phyloP scores from a whole-genome alignment of 257 asterid species.

The Perilla frutescens region DNA sequence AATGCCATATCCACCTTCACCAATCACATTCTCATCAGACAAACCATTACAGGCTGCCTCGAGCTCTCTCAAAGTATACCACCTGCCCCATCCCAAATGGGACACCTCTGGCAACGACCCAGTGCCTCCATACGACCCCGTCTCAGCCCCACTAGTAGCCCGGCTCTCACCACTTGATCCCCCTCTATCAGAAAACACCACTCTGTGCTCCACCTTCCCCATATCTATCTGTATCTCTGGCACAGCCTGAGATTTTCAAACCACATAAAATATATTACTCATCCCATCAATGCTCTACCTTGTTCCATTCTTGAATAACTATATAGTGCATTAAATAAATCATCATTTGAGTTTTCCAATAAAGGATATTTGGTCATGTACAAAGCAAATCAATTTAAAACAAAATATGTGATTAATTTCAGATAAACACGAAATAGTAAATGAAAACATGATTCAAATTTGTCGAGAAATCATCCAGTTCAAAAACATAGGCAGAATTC shows the following conservation, averaged over 20 bases:
- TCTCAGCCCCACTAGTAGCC: conserved; percentile 86
- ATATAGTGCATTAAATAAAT: not conserved
- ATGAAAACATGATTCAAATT: not conserved
- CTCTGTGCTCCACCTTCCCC: conserved; percentile 96
- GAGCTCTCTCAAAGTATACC: conserved; percentile 97
- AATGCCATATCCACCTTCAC: conserved; percentile 97
- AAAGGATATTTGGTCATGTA: not conserved
- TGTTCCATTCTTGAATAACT: not conserved
- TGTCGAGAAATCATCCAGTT: not conserved
- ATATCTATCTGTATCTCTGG: conserved; percentile 93
- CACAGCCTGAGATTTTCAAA: conserved; percentile 52
- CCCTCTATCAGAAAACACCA: conserved; percentile 86
- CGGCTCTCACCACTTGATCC: conserved; percentile 96
- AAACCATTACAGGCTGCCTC: conserved; percentile 95
- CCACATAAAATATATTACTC: conserved; percentile 11
- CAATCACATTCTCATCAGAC: conserved; percentile 88
- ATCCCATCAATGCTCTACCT: conserved; percentile 5
- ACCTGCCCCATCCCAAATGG: conserved; percentile 98
- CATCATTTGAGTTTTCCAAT: not conserved
- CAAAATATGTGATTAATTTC: not conserved
- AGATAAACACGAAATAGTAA: not conserved
- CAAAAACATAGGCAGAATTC: not conserved
- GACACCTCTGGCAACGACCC: conserved; percentile 93
- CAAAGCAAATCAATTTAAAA: conserved; percentile 9
- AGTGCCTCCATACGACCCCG: conserved; percentile 77